Percentiles rank a stretch among this genome's conserved stretches.
These are phyloP conservation scores for Jamesozyma spencerorum DNA, from an alignment of 805 yeast species.

Conservation along the genomic window DNA sequence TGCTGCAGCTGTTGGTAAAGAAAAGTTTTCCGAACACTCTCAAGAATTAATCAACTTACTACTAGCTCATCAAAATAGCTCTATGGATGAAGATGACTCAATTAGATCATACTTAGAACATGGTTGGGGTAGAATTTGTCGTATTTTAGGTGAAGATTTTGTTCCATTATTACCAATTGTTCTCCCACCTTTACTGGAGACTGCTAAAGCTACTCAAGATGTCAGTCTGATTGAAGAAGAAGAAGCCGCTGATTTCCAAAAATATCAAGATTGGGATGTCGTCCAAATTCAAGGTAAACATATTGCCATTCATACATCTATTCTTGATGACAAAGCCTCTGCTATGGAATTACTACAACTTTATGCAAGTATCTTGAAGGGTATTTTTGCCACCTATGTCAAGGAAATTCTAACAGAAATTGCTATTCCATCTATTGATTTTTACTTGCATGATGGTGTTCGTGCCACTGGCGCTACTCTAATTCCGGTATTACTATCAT, in stretches of 20 bases:
- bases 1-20: constrained; percentile 91
- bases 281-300: constrained; percentile 85
- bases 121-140: constrained; percentile 93
- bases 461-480: constrained; percentile 83
- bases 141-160: constrained; percentile 76
- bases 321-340: constrained; percentile 86
- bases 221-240: constrained; percentile 80
- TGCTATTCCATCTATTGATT: constrained; percentile 80
- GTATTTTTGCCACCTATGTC: constrained; percentile 74
- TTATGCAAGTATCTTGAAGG: constrained; percentile 78
- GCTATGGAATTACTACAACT: constrained; percentile 83
- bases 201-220: constrained; percentile 87
- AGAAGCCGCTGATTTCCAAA: constrained; percentile 73
- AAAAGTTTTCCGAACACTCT: constrained; percentile 69
- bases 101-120: constrained; percentile 79
- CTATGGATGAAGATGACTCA: constrained; percentile 68
- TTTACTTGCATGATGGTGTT: constrained; percentile 89
- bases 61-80: constrained; percentile 56
- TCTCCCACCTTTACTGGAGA: constrained; percentile 75
- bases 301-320: constrained; percentile 87
- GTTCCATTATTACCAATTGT: constrained; percentile 75
- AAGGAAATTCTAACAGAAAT: constrained; percentile 68
- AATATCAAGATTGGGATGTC: constrained; percentile 92
- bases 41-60: constrained; percentile 64
- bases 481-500: constrained; percentile 64